Evolutionary conservation across 352 stramenopile species (phyloP).

Genomic region (Thalassiosira exigua): DNA sequence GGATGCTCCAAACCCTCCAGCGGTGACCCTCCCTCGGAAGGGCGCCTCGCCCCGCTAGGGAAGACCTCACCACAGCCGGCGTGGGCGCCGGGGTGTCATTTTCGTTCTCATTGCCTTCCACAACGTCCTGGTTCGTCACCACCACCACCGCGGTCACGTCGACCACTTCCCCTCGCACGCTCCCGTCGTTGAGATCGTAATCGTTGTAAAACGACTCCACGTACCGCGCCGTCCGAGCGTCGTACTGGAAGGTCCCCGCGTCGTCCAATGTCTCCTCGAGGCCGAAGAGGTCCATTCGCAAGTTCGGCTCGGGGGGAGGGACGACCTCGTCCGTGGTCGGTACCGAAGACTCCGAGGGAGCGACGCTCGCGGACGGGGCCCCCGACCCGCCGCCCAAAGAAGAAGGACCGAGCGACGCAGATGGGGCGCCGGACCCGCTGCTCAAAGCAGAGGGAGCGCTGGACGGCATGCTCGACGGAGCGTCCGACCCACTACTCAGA

Average conservation of each 20-base stretch:
- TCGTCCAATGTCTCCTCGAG: too few relatives aligned
- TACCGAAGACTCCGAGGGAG: not conserved
- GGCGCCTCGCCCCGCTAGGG: too few relatives aligned
- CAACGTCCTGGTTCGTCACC: too few relatives aligned
- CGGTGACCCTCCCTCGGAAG: too few relatives aligned
- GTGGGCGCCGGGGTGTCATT: too few relatives aligned
- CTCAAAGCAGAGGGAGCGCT: too few relatives aligned
- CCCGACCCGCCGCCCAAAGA: not conserved
- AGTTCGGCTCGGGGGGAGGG: not conserved
- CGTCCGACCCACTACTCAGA: too few relatives aligned
- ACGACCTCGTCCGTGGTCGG: not conserved
- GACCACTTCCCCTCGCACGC: not conserved
- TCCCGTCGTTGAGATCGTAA: not conserved
- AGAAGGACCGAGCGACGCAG: not conserved
- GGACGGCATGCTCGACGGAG: too few relatives aligned
- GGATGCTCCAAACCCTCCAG: too few relatives aligned
- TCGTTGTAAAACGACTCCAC: slow-evolving; percentile 7
- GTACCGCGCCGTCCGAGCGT: not conserved
- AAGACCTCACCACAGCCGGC: too few relatives aligned
- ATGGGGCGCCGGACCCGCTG: not conserved
- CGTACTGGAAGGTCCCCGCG: not conserved
- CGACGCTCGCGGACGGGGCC: not conserved
- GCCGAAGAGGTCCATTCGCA: slow-evolving; percentile 11
- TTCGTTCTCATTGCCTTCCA: too few relatives aligned
- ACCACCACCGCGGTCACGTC: not conserved